Conservation (phyloP, 2,329 filamentous ascomycete species). For the Xylaria sp. region DNA sequence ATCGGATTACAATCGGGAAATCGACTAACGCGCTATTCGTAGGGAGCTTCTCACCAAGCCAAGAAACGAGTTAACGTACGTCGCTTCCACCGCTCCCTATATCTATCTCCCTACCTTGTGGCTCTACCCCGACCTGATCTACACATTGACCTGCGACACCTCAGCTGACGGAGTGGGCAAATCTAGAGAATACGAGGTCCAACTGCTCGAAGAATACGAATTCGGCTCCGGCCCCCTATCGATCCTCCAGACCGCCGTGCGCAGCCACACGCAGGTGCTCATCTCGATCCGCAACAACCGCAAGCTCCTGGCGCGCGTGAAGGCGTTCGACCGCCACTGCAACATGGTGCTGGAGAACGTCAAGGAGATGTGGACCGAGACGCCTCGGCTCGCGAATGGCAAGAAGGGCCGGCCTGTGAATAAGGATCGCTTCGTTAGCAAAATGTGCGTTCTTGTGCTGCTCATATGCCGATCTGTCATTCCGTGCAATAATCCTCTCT, state of each 20-base stretch:
- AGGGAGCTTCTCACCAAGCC: constrained; percentile 92
- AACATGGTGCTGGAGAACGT: constrained; percentile 99
- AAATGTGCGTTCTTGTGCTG: constrained; percentile 73
- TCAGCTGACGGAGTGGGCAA: constrained; percentile 33
- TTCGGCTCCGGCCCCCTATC: constrained; percentile 85
- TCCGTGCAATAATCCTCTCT: background rate
- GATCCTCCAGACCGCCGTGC: constrained; percentile 95
- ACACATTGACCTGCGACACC: constrained; percentile 24
- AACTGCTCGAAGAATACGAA: constrained; percentile 77
- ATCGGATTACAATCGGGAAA: background rate
- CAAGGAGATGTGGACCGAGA: constrained; percentile 99
- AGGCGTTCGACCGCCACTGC: constrained; percentile 98
- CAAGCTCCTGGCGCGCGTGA: constrained; percentile 95
- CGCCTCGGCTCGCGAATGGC: constrained; percentile 81
- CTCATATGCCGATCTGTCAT: background rate
- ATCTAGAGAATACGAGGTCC: constrained; percentile 64
- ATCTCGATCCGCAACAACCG: constrained; percentile 98
- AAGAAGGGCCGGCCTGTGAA: constrained; percentile 93
- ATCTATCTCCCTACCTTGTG: background rate
- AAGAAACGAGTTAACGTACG: constrained; percentile 90
- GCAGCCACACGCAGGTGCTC: constrained; percentile 92
- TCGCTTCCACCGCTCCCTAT: constrained; percentile 43
- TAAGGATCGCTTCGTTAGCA: constrained; percentile 98
- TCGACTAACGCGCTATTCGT: constrained; percentile 14
- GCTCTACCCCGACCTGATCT: constrained; percentile 26